Conservation (phyloP, 768 basidiomycete species). For the Flagelloscypha sp. region DNA sequence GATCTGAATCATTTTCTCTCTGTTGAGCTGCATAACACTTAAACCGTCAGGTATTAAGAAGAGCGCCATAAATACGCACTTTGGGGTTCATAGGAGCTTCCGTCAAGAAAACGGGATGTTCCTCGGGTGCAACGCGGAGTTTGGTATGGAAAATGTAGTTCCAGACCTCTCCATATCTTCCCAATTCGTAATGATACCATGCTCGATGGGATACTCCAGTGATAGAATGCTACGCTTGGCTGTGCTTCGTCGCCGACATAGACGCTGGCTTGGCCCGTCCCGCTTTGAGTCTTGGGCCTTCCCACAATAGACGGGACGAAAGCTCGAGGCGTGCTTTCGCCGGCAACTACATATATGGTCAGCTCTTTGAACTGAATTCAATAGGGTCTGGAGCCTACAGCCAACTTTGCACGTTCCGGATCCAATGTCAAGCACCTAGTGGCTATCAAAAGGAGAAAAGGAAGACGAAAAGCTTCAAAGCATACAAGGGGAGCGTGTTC, state of each 20-base stretch:
- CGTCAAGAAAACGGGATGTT: conserved; percentile 86
- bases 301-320: conserved; percentile 74
- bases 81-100: conserved; percentile 92
- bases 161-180: conserved; percentile 74
- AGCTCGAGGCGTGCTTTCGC: conserved; percentile 53
- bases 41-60: too few relatives aligned
- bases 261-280: conserved; percentile 70
- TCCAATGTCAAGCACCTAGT: conserved; percentile 54
- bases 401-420: conserved; percentile 86
- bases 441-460: background rate
- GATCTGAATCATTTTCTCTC: conserved; percentile 94
- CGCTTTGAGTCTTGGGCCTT: conserved; percentile 61
- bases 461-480: conserved; percentile 6
- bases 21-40: too few relatives aligned
- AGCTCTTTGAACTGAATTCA: background rate
- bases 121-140: conserved; percentile 87
- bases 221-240: conserved; percentile 65
- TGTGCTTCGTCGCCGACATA: conserved; percentile 70
- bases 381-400: conserved; percentile 33
- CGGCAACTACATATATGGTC: conserved; percentile 25
- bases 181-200: conserved; percentile 71
- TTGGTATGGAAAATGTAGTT: conserved; percentile 82
- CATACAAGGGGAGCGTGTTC: conserved; percentile 54
- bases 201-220: conserved; percentile 64
- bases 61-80: too few relatives aligned